These are phyloP conservation scores for Mortierella sp. DNA, from an alignment of 371 early-diverging fungal genomes.

Conservation along the genomic window DNA sequence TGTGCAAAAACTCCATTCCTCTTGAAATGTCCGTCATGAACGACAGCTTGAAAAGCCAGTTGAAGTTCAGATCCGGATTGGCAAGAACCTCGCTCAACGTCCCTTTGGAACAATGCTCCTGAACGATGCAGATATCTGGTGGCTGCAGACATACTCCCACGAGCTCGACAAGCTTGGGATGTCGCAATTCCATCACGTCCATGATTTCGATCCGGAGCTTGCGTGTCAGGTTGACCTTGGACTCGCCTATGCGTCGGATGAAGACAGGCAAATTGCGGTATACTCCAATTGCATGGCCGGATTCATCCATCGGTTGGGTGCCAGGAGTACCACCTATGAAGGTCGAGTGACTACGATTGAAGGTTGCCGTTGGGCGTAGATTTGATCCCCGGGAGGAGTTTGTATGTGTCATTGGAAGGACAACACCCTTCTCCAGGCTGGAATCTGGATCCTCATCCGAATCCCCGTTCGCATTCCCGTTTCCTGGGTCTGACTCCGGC, in stretches of 20 bases:
- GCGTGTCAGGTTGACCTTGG: conserved; percentile 26
- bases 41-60: conserved; percentile 61
- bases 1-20: conserved; percentile 60
- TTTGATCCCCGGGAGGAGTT: not conserved
- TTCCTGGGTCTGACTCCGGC: conserved; percentile 10
- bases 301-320: conserved; percentile 26
- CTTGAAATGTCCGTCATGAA: conserved; percentile 55
- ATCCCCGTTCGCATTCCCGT: too few relatives aligned
- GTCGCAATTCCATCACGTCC: conserved; percentile 42
- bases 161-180: conserved; percentile 56
- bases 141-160: conserved; percentile 56
- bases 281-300: conserved; percentile 33
- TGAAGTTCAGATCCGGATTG: conserved; percentile 57
- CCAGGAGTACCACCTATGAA: conserved; percentile 20
- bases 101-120: conserved; percentile 56
- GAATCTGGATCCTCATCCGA: conserved; percentile 3
- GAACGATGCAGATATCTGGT: conserved; percentile 52
- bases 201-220: conserved; percentile 28
- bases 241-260: conserved; percentile 30
- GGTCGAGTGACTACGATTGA: conserved; percentile 25
- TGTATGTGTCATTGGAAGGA: not conserved
- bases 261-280: conserved; percentile 36
- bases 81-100: conserved; percentile 55
- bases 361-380: conserved; percentile 16
- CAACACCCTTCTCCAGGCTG: conserved; percentile 6